Evolutionary conservation across 345 rosid species (phyloP).

Genomic region (Corymbia maculata): DNA sequence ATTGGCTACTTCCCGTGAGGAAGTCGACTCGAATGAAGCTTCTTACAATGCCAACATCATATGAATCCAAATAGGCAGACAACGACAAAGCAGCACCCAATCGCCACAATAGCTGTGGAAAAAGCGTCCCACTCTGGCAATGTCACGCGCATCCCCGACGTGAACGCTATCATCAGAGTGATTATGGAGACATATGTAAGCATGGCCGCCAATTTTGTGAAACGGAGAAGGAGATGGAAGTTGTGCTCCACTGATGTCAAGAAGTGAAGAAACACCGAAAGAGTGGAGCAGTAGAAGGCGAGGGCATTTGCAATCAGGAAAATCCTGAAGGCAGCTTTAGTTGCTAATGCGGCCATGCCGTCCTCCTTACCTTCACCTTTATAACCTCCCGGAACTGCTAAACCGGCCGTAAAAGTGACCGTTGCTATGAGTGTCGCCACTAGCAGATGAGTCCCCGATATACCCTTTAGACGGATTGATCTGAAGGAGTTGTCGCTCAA

Average conservation of each 20-base stretch:
- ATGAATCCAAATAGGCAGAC: not conserved
- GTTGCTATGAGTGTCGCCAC: not conserved
- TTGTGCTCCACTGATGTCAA: not conserved
- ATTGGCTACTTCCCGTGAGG: not conserved
- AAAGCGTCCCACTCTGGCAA: not conserved
- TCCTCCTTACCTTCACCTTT: not conserved
- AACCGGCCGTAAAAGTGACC: not conserved
- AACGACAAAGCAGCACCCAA: not conserved
- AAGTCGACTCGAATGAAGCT: not conserved
- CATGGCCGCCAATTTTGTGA: not conserved
- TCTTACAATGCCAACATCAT: not conserved
- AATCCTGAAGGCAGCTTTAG: not conserved
- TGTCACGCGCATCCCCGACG: not conserved
- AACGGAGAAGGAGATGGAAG: not conserved
- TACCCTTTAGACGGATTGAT: not conserved
- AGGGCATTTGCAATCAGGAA: not conserved
- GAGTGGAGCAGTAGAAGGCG: conserved; percentile 1
- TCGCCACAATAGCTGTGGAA: not conserved
- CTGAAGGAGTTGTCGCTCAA: not conserved
- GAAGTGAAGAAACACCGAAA: not conserved
- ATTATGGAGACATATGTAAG: not conserved
- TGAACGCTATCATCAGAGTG: not conserved
- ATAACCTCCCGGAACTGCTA: not conserved
- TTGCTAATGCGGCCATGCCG: not conserved
- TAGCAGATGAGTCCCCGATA: not conserved